Percentiles rank a stretch among this genome's conserved stretches.
These are phyloP conservation scores for Podaxis rugospora DNA, from an alignment of 768 basidiomycete species.

Conservation along the genomic window DNA sequence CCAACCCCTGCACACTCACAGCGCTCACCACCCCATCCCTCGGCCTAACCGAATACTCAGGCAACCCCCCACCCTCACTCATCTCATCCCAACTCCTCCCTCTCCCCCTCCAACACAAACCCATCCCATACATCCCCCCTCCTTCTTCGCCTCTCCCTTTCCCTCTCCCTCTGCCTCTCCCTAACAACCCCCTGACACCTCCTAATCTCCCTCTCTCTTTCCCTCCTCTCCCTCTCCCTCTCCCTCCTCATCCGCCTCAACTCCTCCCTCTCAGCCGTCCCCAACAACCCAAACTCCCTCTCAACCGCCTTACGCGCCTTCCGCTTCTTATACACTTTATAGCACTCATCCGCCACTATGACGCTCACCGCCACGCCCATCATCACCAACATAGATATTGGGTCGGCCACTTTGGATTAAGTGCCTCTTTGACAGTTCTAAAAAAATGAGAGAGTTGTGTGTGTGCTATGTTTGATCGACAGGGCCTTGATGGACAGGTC, in stretches of 20 bases:
- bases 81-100: neutral
- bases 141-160: neutral
- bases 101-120: neutral
- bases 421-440: neutral
- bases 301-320: neutral
- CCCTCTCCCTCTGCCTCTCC: neutral
- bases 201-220: neutral
- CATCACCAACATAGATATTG: neutral
- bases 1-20: neutral
- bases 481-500: neutral
- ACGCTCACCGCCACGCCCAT: constrained; percentile 1
- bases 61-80: neutral
- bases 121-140: neutral
- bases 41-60: neutral
- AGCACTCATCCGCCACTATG: constrained; percentile 3
- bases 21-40: neutral
- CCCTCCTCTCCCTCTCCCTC: neutral
- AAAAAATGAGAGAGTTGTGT: neutral
- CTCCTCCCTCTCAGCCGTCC: neutral
- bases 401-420: neutral
- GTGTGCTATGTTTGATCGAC: neutral
- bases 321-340: neutral
- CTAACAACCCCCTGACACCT: neutral
- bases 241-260: neutral
- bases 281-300: neutral